phyloP scores from a whole-genome alignment of 2,329 filamentous ascomycete species.

The Penicillium sp. region DNA sequence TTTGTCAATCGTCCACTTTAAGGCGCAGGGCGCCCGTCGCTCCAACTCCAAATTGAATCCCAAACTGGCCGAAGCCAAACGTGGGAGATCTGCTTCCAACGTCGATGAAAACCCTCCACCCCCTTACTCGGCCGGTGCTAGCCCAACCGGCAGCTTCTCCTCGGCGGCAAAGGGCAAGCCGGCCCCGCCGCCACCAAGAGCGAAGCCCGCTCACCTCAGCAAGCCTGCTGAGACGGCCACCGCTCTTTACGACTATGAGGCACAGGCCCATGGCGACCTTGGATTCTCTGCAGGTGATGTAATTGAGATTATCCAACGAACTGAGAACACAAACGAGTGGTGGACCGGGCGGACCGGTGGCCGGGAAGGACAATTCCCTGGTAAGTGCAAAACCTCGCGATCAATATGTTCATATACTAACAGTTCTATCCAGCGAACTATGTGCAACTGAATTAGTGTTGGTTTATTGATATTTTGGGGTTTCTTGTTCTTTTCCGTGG shows the following conservation, averaged over 20 bases:
- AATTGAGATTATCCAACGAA: conserved; percentile 83
- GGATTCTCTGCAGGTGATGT: conserved; percentile 85
- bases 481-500: conserved; percentile 10
- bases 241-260: conserved; percentile 93
- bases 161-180: conserved; percentile 67
- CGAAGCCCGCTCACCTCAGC: conserved; percentile 75
- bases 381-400: conserved; percentile 54
- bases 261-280: conserved; percentile 89
- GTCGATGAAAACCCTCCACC: conserved; percentile 65
- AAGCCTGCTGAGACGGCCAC: conserved; percentile 77
- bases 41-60: conserved; percentile 31
- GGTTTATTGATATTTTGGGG: background rate
- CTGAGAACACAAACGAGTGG: conserved; percentile 95
- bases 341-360: conserved; percentile 83
- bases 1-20: conserved; percentile 85
- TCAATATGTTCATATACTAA: conserved; percentile 7
- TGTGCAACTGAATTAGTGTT: conserved; percentile 33
- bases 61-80: conserved; percentile 41
- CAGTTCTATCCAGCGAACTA: conserved; percentile 35
- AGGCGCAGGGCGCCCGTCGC: conserved; percentile 69
- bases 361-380: conserved; percentile 89
- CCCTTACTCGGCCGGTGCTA: conserved; percentile 57
- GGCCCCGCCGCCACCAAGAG: conserved; percentile 69
- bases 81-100: conserved; percentile 42
- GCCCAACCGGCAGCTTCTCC: conserved; percentile 46